Conservation (phyloP, 371 early-diverging fungal species). For the Choanephora cucurbitarum region DNA sequence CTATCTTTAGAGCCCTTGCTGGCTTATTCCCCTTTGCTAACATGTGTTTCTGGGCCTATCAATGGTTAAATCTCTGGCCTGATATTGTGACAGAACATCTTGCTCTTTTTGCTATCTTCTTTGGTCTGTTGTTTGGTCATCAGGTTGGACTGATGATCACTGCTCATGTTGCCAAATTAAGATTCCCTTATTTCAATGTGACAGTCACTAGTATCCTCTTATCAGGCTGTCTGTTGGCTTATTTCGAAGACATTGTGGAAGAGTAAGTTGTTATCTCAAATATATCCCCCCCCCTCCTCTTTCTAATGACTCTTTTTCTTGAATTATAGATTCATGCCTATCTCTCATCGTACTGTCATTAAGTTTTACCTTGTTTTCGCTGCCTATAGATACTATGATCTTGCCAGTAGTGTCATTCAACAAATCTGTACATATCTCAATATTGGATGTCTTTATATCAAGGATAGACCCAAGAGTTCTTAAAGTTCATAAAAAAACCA, state of each 20-base stretch:
- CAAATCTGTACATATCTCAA: conserved; percentile 82
- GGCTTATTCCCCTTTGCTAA: conserved; percentile 69
- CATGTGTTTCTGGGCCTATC: conserved; percentile 52
- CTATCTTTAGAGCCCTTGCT: conserved; percentile 55
- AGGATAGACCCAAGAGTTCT: conserved; percentile 18
- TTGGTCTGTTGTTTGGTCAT: conserved; percentile 83
- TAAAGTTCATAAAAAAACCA: conserved; percentile 38
- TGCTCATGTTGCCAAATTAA: conserved; percentile 81
- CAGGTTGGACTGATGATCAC: conserved; percentile 85
- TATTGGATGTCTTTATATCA: conserved; percentile 85
- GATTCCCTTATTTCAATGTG: conserved; percentile 75
- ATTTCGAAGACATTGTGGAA: conserved; percentile 49
- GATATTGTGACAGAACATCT: conserved; percentile 63
- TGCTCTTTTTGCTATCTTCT: conserved; percentile 66
- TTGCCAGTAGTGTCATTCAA: conserved; percentile 73
- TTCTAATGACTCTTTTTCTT: too few species aligned
- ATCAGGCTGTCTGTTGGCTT: conserved; percentile 69
- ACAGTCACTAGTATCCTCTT: conserved; percentile 53
- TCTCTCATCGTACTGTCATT: conserved; percentile 28
- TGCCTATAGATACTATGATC: conserved; percentile 61
- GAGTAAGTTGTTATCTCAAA: too few species aligned
- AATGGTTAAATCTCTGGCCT: conserved; percentile 79
- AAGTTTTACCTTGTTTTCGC: conserved; percentile 30
- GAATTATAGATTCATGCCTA: conserved; percentile 17
- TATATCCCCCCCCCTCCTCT: too few species aligned